Evolutionary conservation across 306 rosid genomes (phyloP).

Genomic region (Parietaria judaica): DNA sequence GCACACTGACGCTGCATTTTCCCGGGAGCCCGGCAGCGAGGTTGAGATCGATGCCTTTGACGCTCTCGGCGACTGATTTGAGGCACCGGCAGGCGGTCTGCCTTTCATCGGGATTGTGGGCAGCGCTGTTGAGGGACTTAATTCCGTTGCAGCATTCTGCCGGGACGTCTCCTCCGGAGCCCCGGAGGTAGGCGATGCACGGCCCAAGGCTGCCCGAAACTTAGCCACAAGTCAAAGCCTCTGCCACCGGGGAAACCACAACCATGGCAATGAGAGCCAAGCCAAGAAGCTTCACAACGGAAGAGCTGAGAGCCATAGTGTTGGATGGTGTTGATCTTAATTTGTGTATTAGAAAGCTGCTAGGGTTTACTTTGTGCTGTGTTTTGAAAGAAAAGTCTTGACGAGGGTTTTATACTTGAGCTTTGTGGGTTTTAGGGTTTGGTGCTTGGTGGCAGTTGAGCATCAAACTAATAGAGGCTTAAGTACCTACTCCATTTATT

Average conservation of each 20-base stretch:
- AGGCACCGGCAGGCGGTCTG: slow-evolving; percentile 35
- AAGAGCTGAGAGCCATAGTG: slow-evolving; percentile 20
- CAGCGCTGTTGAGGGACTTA: background rate
- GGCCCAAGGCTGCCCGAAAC: slow-evolving; percentile 11
- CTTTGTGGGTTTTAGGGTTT: no score
- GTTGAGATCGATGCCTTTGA: background rate
- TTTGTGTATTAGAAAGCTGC: background rate
- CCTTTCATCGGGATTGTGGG: slow-evolving; percentile 23
- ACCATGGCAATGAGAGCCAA: slow-evolving; percentile 12
- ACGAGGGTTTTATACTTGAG: no score
- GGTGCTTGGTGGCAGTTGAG: no score
- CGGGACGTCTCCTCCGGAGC: background rate
- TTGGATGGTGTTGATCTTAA: background rate
- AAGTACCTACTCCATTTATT: no score
- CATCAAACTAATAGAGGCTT: no score
- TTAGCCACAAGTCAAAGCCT: slow-evolving; percentile 35
- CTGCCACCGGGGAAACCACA: slow-evolving; percentile 8
- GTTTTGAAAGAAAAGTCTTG: no score
- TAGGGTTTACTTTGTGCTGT: no score
- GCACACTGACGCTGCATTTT: slow-evolving; percentile 42
- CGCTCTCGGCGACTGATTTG: background rate
- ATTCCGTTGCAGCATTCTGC: slow-evolving; percentile 35
- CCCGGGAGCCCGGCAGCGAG: slow-evolving; percentile 26
- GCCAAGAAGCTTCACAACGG: slow-evolving; percentile 18
- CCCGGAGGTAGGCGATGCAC: slow-evolving; percentile 10